Evolutionary conservation across 331 rosid species (phyloP), one percentile per base, ranked within the genome.

Genomic region (Ulmus americana): DNA sequence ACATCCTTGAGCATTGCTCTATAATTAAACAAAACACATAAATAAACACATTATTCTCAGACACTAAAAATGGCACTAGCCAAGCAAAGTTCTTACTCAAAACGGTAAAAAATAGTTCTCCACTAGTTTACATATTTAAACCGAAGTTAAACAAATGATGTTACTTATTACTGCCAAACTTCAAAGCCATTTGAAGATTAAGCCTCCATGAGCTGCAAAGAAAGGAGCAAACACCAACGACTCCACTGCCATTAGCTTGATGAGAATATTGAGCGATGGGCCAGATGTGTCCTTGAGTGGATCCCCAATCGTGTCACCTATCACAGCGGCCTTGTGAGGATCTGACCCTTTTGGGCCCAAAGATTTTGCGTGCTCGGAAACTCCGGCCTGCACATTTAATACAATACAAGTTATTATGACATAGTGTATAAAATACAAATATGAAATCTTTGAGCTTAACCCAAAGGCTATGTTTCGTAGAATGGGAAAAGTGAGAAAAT

Each of bases 171-270:
- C 47, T 51, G 39, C 60, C 59, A 59, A 45, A n/a, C 45, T 55
- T 77, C 70, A 83, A 53, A 83, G 59, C 45, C 58, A 22, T 52
- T 82, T 82, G 90, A 87, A 87, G 72, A 87, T 68, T 45, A 87
- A 60, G 66, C 90, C 95, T 59, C 90, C 95, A 59, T 87, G 95
- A 49, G 86, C 63, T 7, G 88, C 86, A 67, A 82, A 87, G 70
- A 87, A 87, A 0, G 95, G 88, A 53, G 95, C 95, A 80, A 84
- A 82, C 7, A 82, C 88, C 76, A 87, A 80, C 76, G 87, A 82
- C 74, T 84, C 91, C 6, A 80, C 90, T 11, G 90, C 88, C 91
- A 82, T 82, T 47, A 87, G 78, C 76, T 84, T 82, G 78, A 87
- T 84, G 57, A 87, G 86, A 55, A 87, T 87, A 69, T 84, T 84